A percentile compares a stretch with the other conserved stretches of the same genome.
phyloP scores from a whole-genome alignment of 2,329 filamentous ascomycete species.

The Exophiala calicioides region DNA sequence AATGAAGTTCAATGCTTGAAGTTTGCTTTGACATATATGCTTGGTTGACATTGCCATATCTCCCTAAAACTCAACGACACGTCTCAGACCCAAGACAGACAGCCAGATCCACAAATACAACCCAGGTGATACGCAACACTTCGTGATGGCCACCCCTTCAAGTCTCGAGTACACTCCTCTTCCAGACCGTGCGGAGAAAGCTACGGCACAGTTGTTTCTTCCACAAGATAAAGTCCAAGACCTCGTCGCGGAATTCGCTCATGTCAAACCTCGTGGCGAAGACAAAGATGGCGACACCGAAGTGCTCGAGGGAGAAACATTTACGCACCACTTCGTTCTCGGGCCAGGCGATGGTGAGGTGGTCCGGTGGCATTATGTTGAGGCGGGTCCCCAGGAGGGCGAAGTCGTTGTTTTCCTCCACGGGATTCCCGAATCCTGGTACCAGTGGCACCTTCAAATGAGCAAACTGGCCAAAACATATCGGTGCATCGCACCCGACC shows the following conservation, averaged over 20 bases:
- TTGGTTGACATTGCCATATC: no score
- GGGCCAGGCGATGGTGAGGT: slow-evolving; percentile 10
- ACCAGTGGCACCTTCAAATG: slow-evolving; percentile 21
- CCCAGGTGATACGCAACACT: not conserved
- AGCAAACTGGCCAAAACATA: slow-evolving; percentile 1
- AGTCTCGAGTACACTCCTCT: not conserved
- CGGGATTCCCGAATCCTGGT: slow-evolving; percentile 19
- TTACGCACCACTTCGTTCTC: slow-evolving; percentile 17
- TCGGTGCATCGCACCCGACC: slow-evolving; percentile 13
- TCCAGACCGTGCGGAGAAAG: not conserved
- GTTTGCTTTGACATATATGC: no score
- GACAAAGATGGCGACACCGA: slow-evolving; percentile 16
- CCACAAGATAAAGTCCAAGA: not conserved
- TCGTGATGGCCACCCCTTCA: not conserved
- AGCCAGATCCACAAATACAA: not conserved
- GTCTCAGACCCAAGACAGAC: not conserved
- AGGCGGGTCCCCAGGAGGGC: slow-evolving; percentile 7
- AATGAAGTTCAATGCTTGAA: no score
- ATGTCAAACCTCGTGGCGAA: not conserved
- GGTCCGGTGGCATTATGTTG: slow-evolving; percentile 13
- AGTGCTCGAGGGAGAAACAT: slow-evolving; percentile 6
- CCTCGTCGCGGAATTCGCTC: not conserved
- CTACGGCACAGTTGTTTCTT: not conserved
- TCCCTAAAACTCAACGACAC: no score
- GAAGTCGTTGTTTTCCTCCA: slow-evolving; percentile 19